Base-by-base conservation (phyloP, 164 flowering plant genomes). In the Vitis cinerea region DNA sequence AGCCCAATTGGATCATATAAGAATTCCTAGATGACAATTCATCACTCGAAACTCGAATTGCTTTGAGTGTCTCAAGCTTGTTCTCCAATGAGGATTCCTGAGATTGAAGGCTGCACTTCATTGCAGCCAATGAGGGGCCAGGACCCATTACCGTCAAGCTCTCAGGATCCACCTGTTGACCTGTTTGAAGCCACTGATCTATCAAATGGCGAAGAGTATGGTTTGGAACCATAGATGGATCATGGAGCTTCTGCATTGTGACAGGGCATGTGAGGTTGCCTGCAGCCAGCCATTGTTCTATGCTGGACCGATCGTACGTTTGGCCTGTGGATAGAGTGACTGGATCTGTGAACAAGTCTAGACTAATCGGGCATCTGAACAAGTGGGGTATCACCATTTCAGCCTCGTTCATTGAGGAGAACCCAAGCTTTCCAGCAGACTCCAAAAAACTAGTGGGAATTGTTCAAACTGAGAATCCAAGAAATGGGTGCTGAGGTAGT, bases 221-320 rank as follows among this genome's bases (percentile, higher is more conserved):
- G 66, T 91, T 91, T 12, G 97, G 97, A 64, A 89, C 87, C 15
- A 91, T 17, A 17, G 91, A 78, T 8, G 72, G 63, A 68, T 91
- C 93, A 12, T 84, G 83, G 53, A 91, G 97, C 77, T 71, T 84
- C 88, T 86, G 93, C 93, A 86, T 88, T 85, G 97, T 91, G 30
- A 91, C 91, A 62, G 97, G 97, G 55, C 97, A 91, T 2, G 97
- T 89, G 58, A 77, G 79, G 50, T 91, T 89, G 3, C 97, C 97
- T 11, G 84, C 70, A 23, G 83, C 71, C 15, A 91, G 73, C 97
- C 97, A 91, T 78, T 80, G 85, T 48, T 89, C 85, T 1, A 91
- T 91, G 83, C 83, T 83, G 59, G 87, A 68, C 62, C 97, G 58
- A 29, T 91, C 97, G 62, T 91, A 91, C 2, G 97, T 91, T 64